A percentile compares a stretch with the other conserved stretches of the same genome.
phyloP scores from a whole-genome alignment of 164 flowering plant species.

The Akebia trifoliata region DNA sequence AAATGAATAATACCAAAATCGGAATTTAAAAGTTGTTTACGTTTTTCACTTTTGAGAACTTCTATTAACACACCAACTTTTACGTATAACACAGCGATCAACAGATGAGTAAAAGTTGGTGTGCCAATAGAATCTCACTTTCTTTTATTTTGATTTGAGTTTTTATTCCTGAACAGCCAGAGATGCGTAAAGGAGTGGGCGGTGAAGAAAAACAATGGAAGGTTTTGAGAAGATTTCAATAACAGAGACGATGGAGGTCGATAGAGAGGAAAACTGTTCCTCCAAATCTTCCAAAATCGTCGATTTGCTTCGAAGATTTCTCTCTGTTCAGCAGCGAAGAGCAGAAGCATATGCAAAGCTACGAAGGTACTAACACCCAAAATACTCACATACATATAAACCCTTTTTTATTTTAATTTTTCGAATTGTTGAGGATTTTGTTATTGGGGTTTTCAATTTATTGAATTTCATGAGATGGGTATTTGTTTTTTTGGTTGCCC shows the following conservation, averaged over 20 bases:
- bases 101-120: no score
- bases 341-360: conserved; percentile 49
- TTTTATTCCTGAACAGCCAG: no score
- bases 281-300: conserved; percentile 22
- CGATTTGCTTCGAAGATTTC: conserved; percentile 39
- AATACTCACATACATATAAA: not conserved
- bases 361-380: conserved; percentile 27
- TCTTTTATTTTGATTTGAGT: no score
- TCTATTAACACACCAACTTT: no score
- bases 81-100: no score
- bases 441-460: not conserved
- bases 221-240: conserved; percentile 28
- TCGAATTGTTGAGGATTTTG: not conserved
- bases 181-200: no score
- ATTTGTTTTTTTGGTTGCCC: not conserved
- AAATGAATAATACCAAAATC: no score
- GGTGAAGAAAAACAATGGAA: conserved; percentile 18
- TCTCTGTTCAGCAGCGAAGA: conserved; percentile 46
- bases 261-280: conserved; percentile 1
- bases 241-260: conserved; percentile 20
- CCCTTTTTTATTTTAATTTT: not conserved
- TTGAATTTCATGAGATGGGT: not conserved
- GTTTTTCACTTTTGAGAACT: no score
- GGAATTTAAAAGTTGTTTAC: no score
- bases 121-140: no score